These are phyloP conservation scores for Tagetes patula DNA, from an alignment of 129 eudicot genomes.

Conservation along the genomic window DNA sequence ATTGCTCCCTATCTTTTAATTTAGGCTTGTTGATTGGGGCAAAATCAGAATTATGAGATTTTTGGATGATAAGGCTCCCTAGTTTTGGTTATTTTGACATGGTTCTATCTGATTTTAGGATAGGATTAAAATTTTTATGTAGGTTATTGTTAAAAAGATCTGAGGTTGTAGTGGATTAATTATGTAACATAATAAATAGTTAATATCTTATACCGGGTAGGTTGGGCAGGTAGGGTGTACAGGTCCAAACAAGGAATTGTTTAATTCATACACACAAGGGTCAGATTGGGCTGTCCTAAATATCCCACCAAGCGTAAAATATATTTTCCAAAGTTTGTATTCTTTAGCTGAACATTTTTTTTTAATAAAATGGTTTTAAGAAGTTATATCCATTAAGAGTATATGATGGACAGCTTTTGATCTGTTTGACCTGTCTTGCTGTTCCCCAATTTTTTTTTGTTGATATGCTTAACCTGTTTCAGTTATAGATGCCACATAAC, in stretches of 20 bases:
- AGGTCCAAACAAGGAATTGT: neutral
- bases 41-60: neutral
- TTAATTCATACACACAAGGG: neutral
- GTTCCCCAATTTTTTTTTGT: neutral
- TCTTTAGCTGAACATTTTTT: neutral
- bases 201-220: too few relatives aligned
- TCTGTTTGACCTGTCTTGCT: neutral
- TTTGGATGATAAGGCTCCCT: conserved; percentile 6
- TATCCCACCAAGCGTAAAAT: neutral
- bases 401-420: neutral
- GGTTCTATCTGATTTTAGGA: neutral
- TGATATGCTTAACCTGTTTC: neutral
- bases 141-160: neutral
- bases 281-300: neutral
- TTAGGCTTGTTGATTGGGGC: neutral
- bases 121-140: neutral
- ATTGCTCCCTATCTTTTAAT: neutral
- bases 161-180: neutral
- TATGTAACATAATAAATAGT: neutral
- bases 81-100: neutral
- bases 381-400: neutral
- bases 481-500: neutral
- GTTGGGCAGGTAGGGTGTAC: neutral
- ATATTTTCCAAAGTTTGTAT: neutral
- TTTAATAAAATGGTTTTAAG: neutral